Evolutionary conservation across 2,329 filamentous ascomycete genomes (phyloP), one percentile per base, ranked within the genome.

Genomic region (Paraphoma sp.): DNA sequence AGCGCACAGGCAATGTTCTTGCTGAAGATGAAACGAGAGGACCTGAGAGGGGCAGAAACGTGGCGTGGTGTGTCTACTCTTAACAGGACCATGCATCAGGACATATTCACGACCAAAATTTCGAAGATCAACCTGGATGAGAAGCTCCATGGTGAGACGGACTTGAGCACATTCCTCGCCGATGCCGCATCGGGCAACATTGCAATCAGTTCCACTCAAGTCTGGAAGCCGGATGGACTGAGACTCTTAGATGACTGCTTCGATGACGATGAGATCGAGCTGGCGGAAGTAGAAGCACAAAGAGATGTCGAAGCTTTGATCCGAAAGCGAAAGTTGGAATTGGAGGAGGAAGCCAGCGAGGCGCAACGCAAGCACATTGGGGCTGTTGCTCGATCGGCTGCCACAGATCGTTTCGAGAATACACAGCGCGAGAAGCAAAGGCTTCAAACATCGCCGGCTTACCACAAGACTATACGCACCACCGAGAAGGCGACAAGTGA

Each of bases 191-290:
- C 71, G 4, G 62, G 69, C 0, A 71, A 74, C 6, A 67, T 76
- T 4, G 68, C 80, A 2, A 76, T 79, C 30, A 79, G 80, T 31
- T 73, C 76, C 5, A 65, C 67, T 4, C 64, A 82, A 23, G 73
- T 79, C 3, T 84, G 81, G 79, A 85, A 84, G 62, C 76, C 73
- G 1, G 74, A 79, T 3, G 80, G 81, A 0, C 63, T 85, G n/a
- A 75, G 76, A 16, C 73, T 84, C 14, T 66, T 86, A 3, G 75
- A 79, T 16, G 71, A 78, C 6, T 67, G 74, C 4, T 75, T 77
- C 6, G 78, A 79, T 1, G 76, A 80, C 7, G 67, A 73, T 9
- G 68, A 72, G n/a, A 48, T 75, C 1, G 64, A 73, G 11, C 29
- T 55, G 1, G 69, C 49, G 38, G 62, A 67, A 0, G 51, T 66